A percentile compares a stretch with the other conserved stretches of the same genome.
Conservation (phyloP, 129 eudicot genomes). For the Pittosporum tobira region DNA sequence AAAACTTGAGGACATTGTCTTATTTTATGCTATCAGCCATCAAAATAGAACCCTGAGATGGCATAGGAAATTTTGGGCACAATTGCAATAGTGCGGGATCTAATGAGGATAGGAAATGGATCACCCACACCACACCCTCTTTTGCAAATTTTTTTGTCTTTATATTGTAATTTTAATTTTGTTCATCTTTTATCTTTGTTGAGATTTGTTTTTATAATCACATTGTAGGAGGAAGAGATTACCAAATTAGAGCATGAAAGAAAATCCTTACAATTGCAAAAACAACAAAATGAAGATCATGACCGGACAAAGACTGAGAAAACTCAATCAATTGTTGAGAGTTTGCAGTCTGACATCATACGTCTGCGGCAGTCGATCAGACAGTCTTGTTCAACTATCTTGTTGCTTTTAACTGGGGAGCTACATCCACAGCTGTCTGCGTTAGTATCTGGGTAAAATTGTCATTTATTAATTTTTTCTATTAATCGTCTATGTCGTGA, state of each 20-base stretch:
- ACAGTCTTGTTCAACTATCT: slow-evolving; percentile 30
- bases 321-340: slow-evolving; percentile 35
- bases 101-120: slow-evolving; percentile 2
- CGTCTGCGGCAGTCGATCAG: slow-evolving; percentile 49
- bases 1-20: too few relatives aligned
- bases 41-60: background rate
- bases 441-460: slow-evolving; percentile 42
- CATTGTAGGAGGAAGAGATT: slow-evolving; percentile 40
- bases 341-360: slow-evolving; percentile 30
- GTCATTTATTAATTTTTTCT: background rate
- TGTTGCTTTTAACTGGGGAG: slow-evolving; percentile 34
- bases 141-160: background rate
- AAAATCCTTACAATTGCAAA: slow-evolving; percentile 33
- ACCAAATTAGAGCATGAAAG: slow-evolving; percentile 40
- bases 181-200: background rate
- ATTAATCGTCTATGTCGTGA: background rate
- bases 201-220: background rate
- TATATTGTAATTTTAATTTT: background rate
- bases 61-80: background rate
- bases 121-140: background rate
- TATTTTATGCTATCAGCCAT: too few relatives aligned
- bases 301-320: slow-evolving; percentile 47
- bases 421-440: slow-evolving; percentile 53
- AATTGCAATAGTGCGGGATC: background rate
- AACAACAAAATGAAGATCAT: slow-evolving; percentile 35